phyloP scores from a whole-genome alignment of 768 basidiomycete genomes.

The Suillus lakei region DNA sequence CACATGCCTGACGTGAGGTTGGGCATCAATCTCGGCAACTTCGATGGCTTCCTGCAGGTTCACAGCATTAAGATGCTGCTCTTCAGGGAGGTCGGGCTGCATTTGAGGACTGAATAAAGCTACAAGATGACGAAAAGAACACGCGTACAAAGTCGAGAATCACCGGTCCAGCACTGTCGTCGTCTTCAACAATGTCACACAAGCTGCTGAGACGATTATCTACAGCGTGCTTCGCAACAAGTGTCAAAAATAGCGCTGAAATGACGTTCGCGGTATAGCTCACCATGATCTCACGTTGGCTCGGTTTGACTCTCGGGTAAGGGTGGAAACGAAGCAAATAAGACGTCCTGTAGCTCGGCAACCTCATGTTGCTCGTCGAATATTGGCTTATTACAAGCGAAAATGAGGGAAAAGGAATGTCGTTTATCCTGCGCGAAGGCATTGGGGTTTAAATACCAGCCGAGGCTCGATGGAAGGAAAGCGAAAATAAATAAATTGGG shows the following conservation, averaged over 20 bases:
- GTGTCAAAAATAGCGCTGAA: background rate
- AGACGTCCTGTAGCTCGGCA: too few relatives aligned
- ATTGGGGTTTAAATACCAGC: constrained; percentile 9
- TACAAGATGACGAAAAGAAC: background rate
- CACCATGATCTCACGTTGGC: constrained; percentile 10
- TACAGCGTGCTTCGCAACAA: background rate
- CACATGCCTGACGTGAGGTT: background rate
- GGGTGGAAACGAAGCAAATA: too few relatives aligned
- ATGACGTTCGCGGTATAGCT: background rate
- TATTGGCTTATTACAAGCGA: too few relatives aligned
- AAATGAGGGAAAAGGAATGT: too few relatives aligned
- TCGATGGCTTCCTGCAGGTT: background rate
- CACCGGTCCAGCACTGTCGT: background rate
- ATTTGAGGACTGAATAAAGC: background rate
- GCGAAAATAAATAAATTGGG: background rate
- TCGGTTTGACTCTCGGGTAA: too few relatives aligned
- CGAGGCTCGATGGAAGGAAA: background rate
- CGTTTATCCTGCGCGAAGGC: too few relatives aligned
- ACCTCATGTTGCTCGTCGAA: too few relatives aligned
- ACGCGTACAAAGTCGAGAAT: too few relatives aligned
- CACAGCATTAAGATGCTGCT: background rate
- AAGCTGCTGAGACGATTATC: background rate
- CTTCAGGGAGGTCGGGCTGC: background rate
- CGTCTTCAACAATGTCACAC: background rate
- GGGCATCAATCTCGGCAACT: background rate